These are phyloP conservation scores for Eucalyptus polyanthemos DNA, from an alignment of 345 rosid genomes.

Conservation along the genomic window DNA sequence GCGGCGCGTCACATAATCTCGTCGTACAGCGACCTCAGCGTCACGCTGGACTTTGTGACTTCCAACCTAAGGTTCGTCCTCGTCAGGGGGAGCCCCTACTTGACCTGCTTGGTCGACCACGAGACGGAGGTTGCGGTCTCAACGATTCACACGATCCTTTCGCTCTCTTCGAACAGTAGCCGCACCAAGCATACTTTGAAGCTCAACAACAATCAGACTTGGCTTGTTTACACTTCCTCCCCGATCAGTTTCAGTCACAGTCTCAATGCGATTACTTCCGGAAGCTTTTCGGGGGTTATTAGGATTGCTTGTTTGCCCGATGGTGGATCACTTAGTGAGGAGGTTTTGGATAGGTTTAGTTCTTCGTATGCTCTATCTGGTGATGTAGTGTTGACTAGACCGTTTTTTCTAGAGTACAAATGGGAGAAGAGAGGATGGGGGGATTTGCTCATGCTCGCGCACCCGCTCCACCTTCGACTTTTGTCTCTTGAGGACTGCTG, in stretches of 20 bases:
- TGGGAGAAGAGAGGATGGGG: too few species aligned
- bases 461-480: conserved; percentile 47
- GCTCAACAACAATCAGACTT: conserved; percentile 74
- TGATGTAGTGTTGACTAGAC: too few species aligned
- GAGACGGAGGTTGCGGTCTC: conserved; percentile 40
- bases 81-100: conserved; percentile 72
- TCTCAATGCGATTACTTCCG: conserved; percentile 29
- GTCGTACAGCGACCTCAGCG: conserved; percentile 54
- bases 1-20: conserved; percentile 32
- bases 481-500: too few species aligned
- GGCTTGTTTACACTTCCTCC: conserved; percentile 74
- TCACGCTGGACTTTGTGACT: conserved; percentile 65
- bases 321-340: conserved; percentile 20
- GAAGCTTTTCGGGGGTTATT: conserved; percentile 41
- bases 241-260: conserved; percentile 33
- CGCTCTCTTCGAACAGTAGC: conserved; percentile 23
- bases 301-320: conserved; percentile 50
- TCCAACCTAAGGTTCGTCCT: conserved; percentile 62
- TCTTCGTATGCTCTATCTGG: not conserved
- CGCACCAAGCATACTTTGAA: conserved; percentile 44
- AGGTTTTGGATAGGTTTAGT: conserved; percentile 69
- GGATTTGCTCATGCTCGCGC: conserved; percentile 15
- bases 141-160: conserved; percentile 64
- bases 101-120: conserved; percentile 47
- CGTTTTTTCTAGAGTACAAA: too few species aligned